phyloP scores from a whole-genome alignment of 2,329 filamentous ascomycete genomes.

The Trichoderma citrinoviride region DNA sequence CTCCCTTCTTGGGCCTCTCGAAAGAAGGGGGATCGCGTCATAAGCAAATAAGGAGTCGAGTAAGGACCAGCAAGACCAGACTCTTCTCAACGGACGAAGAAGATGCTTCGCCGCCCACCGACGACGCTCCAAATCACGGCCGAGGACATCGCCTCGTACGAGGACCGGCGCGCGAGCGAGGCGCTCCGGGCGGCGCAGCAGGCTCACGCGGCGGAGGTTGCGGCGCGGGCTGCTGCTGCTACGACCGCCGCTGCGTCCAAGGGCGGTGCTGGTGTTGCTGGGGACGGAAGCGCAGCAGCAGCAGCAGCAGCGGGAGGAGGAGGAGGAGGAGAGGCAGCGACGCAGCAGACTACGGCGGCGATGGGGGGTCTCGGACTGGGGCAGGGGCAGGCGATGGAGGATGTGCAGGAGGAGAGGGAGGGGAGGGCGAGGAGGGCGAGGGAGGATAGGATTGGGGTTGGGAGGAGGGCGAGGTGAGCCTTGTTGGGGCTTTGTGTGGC shows the following conservation, averaged over 20 bases:
- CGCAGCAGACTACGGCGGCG: constrained; percentile 24
- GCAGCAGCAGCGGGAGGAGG: constrained; percentile 14
- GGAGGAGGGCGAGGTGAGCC: constrained; percentile 26
- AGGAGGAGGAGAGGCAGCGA: constrained; percentile 29
- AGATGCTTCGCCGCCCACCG: constrained; percentile 65
- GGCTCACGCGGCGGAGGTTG: constrained; percentile 30
- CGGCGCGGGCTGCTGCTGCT: constrained; percentile 25
- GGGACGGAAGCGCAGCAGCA: no score
- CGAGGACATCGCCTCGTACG: constrained; percentile 68
- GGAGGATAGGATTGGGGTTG: constrained; percentile 39
- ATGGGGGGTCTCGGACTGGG: constrained; percentile 18
- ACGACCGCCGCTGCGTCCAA: constrained; percentile 7
- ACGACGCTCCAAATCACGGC: constrained; percentile 67
- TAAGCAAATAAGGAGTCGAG: no score
- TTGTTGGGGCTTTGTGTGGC: no score
- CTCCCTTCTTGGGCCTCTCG: no score
- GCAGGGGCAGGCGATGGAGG: constrained; percentile 30
- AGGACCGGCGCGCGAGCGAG: constrained; percentile 56
- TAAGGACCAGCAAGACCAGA: no score
- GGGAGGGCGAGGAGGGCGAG: constrained; percentile 28
- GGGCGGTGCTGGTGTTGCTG: neutral
- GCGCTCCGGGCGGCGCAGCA: constrained; percentile 37
- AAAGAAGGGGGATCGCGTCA: no score
- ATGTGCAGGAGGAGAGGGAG: constrained; percentile 32
- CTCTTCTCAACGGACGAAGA: no score